Evolutionary conservation across 208 protist species (phyloP).

Genomic region (Acanthamoeba royreba): DNA sequence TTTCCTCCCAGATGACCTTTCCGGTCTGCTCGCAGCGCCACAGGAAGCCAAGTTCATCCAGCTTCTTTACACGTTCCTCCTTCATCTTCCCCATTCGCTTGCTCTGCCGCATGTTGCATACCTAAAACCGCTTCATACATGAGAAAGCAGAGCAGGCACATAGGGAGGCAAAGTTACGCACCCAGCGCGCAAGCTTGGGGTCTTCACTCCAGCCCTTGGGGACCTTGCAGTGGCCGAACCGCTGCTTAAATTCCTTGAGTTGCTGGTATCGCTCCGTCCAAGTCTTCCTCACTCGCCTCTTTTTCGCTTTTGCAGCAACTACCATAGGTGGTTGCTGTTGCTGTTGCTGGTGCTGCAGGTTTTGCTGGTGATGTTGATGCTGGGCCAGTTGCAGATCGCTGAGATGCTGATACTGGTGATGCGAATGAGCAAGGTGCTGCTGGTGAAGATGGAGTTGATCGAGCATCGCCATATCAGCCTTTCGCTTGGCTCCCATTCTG

Average conservation of each 20-base stretch:
- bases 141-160: not conserved
- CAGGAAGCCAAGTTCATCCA: slow-evolving; percentile 4
- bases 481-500: not conserved
- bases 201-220: slow-evolving; percentile 31
- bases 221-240: slow-evolving; percentile 33
- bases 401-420: too few species aligned
- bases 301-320: not conserved
- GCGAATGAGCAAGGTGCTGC: not conserved
- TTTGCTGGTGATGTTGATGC: not conserved
- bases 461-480: not conserved
- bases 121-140: not conserved
- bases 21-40: slow-evolving; percentile 34
- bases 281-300: not conserved
- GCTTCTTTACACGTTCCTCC: not conserved
- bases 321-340: not conserved
- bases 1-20: slow-evolving; percentile 4
- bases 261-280: slow-evolving; percentile 1
- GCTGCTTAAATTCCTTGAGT: slow-evolving; percentile 34
- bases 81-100: slow-evolving; percentile 41
- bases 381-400: too few species aligned
- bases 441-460: not conserved
- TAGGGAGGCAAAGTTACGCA: not conserved
- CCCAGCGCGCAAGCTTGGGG: slow-evolving; percentile 13
- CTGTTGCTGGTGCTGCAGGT: not conserved
- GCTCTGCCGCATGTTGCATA: not conserved